Evolutionary conservation across 2,329 filamentous ascomycete species (phyloP), one percentile per base, ranked within the genome.

Genomic region (Exophiala dermatitidis): DNA sequence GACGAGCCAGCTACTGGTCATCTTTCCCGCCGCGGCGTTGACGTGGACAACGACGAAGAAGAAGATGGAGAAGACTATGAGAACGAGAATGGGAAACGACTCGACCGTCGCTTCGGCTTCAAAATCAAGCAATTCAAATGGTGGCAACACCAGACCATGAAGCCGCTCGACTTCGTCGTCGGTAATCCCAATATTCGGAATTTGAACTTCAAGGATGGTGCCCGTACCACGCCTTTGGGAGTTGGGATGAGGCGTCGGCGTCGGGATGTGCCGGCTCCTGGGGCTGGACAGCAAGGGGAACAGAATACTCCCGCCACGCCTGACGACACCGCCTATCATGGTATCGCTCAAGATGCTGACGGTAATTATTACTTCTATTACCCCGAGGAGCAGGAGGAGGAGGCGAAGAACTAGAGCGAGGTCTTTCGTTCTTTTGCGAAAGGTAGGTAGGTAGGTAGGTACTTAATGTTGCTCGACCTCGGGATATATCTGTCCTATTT

Each of bases 181-280:
- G 52, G 52, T 2, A 54, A 54, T 30, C 52, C 52, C 4, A 46
- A 50, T 36, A 36, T 47, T 26, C 44, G 44, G 31, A 47, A 47
- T 32, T 10, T 47, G n/a, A 47, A 47, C 44, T 34, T 47, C 44
- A 36, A 29, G 12, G 31, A 47, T 3, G 31, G 37, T 4, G 29
- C 31, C 32, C 12, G 31, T 5, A 47, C 12, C 19, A 19, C 19
- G 19, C 19, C 19, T 19, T 19, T 19, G 19, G 19, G 19, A 19
- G 19, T 19, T 19, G 19, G 19, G 19, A 45, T 31, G 30, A 29
- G 42, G 7, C 30, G 30, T 10, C 42, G 42, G 5, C 42, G 42
- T 12, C 42, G 42, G 12, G 42, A 45, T 10, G 28, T 19, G 19
- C 19, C 9, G 8, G 28, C 41, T 8, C 19, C 41, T 43, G 7